A percentile compares a stretch with the other conserved stretches of the same genome.
Conservation (phyloP, 108 stramenopile species). For the Skeletonema tropicum region DNA sequence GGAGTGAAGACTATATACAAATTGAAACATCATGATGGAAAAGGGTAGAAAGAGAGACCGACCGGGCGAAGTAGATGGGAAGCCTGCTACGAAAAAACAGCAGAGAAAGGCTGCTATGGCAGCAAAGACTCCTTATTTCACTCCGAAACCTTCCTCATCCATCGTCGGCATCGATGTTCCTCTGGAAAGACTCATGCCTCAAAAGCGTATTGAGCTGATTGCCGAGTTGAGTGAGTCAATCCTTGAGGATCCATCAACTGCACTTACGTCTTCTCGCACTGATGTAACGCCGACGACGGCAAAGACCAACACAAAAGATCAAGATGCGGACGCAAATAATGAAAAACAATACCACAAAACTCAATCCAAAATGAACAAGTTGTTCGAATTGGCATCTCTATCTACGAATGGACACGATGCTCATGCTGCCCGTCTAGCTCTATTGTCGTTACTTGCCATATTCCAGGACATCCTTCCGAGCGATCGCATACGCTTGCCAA, state of each 20-base stretch:
- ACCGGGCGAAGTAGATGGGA: background rate
- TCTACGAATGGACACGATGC: conserved; percentile 71
- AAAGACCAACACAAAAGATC: conserved; percentile 4
- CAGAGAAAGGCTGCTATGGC: conserved; percentile 16
- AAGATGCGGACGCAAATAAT: conserved; percentile 10
- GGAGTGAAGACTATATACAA: too few relatives aligned
- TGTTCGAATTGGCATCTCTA: conserved; percentile 57
- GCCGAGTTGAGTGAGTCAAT: conserved; percentile 80
- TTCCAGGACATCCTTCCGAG: conserved; percentile 91
- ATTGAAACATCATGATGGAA: background rate
- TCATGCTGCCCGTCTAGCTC: conserved; percentile 70
- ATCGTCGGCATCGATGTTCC: conserved; percentile 21
- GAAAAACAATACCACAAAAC: conserved; percentile 30
- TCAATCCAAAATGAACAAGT: conserved; percentile 62
- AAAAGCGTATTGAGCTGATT: conserved; percentile 64
- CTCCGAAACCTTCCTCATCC: conserved; percentile 17
- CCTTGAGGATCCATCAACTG: conserved; percentile 68
- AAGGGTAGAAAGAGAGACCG: conserved; percentile 30
- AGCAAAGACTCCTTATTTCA: conserved; percentile 23
- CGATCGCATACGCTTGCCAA: conserved; percentile 92
- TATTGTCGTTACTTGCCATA: conserved; percentile 87
- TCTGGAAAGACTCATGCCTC: conserved; percentile 34
- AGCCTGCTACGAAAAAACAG: conserved; percentile 1
- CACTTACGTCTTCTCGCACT: conserved; percentile 53
- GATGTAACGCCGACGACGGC: background rate